Base-by-base conservation (phyloP, 202 grass and related monocot species). In the Saccharum hybrid region DNA sequence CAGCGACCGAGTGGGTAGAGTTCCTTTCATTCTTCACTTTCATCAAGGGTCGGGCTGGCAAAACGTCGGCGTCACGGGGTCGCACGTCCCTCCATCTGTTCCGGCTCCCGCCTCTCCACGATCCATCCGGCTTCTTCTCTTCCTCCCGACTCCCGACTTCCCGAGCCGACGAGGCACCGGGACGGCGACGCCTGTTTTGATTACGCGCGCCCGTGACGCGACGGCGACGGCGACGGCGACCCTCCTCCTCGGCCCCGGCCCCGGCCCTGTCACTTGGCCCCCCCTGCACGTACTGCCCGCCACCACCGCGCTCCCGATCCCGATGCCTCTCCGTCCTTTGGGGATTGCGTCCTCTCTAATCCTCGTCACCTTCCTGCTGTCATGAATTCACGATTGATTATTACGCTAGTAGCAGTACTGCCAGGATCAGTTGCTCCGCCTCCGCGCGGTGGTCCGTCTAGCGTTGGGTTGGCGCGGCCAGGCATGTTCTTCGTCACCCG, bases 151-250 rank as follows among this genome's bases (percentile, higher is more conserved):
- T 40, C 23, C 31, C 37, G 37, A 38, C 42, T 42, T 65, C 14
- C 23, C 0, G 56, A 15, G 13, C 34, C 75, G 59, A 6, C 60
- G 86, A 19, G 5, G 21, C 64, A 38, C 39, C 72, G 61, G 57
- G 83, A 86, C 3, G 57, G 59, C 73, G 73, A 89, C 38, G 83
- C 13, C 15, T 63, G 48, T 67, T 59, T 71, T 82, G 82, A 77
- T 81, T 85, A 77, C 56, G 66, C 39, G 78, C 66, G 3, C 33
- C 33, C 33, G 33, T 34, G 33, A 34, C 33, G 33, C 33, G 33
- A 34, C 33, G 33, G 3, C 33, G 33, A n/a, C n/a, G n/a, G n/a
- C n/a, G n/a, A 34, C 33, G 33, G 33, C 3, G 33, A 34, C 33
- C 33, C 33, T 34, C 33, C 33, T 3, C 33, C 31, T 3, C 2